Conservation (phyloP, 2,329 filamentous ascomycete genomes). For the Microdochium trichocladiopsis region DNA sequence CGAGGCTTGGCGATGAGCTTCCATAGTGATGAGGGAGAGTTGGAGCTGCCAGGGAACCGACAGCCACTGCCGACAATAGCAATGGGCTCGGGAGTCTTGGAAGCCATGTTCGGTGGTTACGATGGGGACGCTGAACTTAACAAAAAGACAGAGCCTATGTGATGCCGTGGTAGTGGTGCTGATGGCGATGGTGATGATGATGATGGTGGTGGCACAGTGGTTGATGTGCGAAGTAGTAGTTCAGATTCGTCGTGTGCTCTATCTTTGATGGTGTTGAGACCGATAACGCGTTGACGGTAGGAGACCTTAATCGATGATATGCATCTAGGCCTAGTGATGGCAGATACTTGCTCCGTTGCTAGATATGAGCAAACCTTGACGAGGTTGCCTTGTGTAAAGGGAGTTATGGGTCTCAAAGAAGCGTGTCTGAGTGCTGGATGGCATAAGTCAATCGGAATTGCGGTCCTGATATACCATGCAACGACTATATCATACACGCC, state of each 20-base stretch:
- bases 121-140: too few relatives aligned
- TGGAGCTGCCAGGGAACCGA: slow-evolving; percentile 7
- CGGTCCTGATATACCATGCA: too few relatives aligned
- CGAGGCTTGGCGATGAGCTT: slow-evolving; percentile 4
- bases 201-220: neutral
- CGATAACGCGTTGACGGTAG: neutral
- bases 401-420: too few relatives aligned
- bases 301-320: neutral
- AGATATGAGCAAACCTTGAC: too few relatives aligned
- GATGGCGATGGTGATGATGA: neutral
- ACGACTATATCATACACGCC: too few relatives aligned
- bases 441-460: too few relatives aligned
- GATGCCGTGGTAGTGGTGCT: too few relatives aligned
- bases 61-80: slow-evolving; percentile 10
- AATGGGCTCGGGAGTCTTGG: slow-evolving; percentile 7
- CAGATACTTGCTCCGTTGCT: neutral
- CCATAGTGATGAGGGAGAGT: slow-evolving; percentile 9
- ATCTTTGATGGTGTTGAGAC: neutral
- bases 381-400: too few relatives aligned
- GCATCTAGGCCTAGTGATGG: neutral
- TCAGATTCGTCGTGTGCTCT: neutral
- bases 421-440: too few relatives aligned
- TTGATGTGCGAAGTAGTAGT: too few relatives aligned
- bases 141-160: too few relatives aligned
- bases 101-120: too few relatives aligned